Percentiles rank a stretch among this genome's conserved stretches.
Conservation (phyloP, 2,329 filamentous ascomycete species). For the Alternaria sp. region DNA sequence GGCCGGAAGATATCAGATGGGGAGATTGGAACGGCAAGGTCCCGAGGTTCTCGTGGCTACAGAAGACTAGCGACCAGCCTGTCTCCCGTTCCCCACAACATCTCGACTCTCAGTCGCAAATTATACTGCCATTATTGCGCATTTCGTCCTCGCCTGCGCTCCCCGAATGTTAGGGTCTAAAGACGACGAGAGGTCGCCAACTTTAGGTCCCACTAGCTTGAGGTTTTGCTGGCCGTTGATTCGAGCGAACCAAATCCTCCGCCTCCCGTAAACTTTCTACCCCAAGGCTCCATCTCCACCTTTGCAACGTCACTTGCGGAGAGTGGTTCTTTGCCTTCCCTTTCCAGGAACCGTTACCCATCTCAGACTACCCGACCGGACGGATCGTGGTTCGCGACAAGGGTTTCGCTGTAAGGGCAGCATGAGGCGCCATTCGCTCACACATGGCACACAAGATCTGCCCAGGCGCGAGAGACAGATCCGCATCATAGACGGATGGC, state of each 20-base stretch:
- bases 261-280: background rate
- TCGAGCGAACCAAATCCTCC: background rate
- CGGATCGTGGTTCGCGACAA: background rate
- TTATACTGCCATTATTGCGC: rapidly evolving
- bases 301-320: background rate
- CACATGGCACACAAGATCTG: background rate
- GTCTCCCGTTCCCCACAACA: background rate
- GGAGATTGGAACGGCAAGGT: background rate
- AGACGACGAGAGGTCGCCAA: background rate
- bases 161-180: background rate
- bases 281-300: background rate
- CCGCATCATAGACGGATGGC: background rate
- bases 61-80: background rate
- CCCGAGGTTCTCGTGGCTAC: background rate
- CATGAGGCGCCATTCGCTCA: background rate
- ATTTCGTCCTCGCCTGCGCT: background rate
- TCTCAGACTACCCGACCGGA: background rate
- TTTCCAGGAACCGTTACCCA: background rate
- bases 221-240: background rate
- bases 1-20: background rate
- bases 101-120: background rate
- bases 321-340: background rate
- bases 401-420: background rate
- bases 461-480: background rate
- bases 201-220: background rate